Evolutionary conservation across 768 basidiomycete species (phyloP).

Genomic region (Boletus rufocinnamomeus): DNA sequence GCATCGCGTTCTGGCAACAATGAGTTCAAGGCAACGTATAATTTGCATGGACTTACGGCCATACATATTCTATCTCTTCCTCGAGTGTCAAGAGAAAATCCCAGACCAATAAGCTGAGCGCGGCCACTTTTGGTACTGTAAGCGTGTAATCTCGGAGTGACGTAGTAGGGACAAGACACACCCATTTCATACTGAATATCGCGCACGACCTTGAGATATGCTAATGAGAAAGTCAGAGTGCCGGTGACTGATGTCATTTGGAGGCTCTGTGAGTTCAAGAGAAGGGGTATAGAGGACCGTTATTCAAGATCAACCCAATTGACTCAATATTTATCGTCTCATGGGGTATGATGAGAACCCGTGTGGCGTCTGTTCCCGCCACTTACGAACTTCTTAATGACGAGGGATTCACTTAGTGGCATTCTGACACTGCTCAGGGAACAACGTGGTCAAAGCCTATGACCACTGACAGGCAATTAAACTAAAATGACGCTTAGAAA

Average conservation of each 20-base stretch:
- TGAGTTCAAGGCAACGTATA: neutral
- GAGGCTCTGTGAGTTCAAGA: neutral
- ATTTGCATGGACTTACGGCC: slow-evolving; percentile 27
- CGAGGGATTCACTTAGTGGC: neutral
- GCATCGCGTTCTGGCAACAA: slow-evolving; percentile 13
- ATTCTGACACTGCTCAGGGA: neutral
- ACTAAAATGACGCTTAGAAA: neutral
- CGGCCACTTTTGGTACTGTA: slow-evolving; percentile 23
- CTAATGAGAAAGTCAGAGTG: slow-evolving; percentile 2
- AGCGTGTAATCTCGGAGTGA: neutral
- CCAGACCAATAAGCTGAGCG: slow-evolving; percentile 28
- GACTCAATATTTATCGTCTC: neutral
- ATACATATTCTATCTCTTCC: slow-evolving; percentile 32
- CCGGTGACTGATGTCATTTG: slow-evolving; percentile 6
- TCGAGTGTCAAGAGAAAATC: slow-evolving; percentile 30
- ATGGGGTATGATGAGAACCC: neutral
- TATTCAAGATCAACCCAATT: neutral
- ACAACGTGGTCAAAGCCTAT: neutral
- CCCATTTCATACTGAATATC: slow-evolving; percentile 13
- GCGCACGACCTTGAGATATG: slow-evolving; percentile 7
- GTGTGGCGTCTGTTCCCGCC: neutral
- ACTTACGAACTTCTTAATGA: neutral
- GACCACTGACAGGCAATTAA: neutral
- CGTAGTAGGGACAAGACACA: neutral
- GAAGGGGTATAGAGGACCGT: neutral